Conservation (phyloP, 257 asterid genomes). For the Rhazya stricta region DNA sequence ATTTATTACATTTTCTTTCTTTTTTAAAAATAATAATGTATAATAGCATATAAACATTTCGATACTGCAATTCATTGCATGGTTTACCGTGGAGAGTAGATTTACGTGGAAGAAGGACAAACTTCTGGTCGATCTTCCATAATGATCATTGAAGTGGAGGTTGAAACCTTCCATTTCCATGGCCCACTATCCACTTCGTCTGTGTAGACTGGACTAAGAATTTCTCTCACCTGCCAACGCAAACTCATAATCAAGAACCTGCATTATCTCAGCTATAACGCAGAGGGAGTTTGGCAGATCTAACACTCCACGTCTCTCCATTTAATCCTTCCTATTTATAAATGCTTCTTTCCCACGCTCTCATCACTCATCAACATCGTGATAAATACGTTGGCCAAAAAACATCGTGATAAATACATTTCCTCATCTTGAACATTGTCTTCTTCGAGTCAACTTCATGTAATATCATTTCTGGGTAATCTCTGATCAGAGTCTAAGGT, state of each 20-base stretch:
- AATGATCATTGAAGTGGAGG: neutral
- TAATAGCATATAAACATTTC: no score
- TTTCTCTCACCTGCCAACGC: slow-evolving; percentile 8
- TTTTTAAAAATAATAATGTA: no score
- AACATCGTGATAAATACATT: neutral
- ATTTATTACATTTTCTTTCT: no score
- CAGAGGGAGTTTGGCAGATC: slow-evolving; percentile 41
- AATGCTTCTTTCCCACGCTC: slow-evolving; percentile 17
- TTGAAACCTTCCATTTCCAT: neutral
- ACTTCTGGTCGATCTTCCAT: neutral
- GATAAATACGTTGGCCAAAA: neutral
- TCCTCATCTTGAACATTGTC: neutral
- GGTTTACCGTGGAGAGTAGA: neutral
- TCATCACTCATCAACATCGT: neutral
- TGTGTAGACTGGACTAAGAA: neutral
- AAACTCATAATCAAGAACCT: slow-evolving; percentile 18
- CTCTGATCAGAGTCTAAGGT: neutral
- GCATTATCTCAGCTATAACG: slow-evolving; percentile 8
- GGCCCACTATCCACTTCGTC: slow-evolving; percentile 18
- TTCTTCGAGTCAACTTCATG: neutral
- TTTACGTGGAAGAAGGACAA: neutral
- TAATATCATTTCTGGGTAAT: neutral
- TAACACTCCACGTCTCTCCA: slow-evolving; percentile 40
- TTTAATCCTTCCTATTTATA: neutral
- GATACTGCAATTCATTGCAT: no score